Evolutionary conservation across 805 yeast species (phyloP).

Genomic region (Candida bentonensis): DNA sequence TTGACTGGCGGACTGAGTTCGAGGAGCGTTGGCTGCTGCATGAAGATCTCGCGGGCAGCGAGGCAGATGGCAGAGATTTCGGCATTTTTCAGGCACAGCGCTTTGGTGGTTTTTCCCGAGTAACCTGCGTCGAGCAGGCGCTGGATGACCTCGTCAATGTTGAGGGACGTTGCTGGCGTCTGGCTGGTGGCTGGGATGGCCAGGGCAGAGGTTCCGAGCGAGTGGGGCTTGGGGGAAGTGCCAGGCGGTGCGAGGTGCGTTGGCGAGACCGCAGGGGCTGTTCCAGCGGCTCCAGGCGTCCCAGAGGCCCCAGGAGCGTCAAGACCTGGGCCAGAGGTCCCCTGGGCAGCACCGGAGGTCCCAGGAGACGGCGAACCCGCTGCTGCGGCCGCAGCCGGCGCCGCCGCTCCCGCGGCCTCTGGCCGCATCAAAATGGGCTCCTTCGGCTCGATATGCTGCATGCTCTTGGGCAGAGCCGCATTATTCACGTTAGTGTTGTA

Average conservation of each 20-base stretch:
- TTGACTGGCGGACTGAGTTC: constrained; percentile 81
- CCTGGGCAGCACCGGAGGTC: background rate
- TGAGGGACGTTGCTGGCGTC: constrained; percentile 15
- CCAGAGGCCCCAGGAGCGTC: constrained; percentile 3
- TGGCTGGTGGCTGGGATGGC: constrained; percentile 5
- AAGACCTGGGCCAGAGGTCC: background rate
- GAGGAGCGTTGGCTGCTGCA: constrained; percentile 78
- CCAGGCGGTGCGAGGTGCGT: constrained; percentile 9
- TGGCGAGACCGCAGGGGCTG: constrained; percentile 4
- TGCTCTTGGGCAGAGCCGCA: constrained; percentile 42
- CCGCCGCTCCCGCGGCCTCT: background rate
- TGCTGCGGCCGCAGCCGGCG: background rate
- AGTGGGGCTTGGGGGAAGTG: constrained; percentile 5
- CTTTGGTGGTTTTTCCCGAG: constrained; percentile 80
- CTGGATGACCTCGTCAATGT: constrained; percentile 84
- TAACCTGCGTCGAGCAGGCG: constrained; percentile 90
- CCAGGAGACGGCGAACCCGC: background rate
- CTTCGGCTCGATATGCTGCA: constrained; percentile 58
- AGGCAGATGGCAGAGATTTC: constrained; percentile 82
- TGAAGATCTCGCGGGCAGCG: constrained; percentile 75
- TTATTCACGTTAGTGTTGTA: constrained; percentile 39
- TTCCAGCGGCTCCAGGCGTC: constrained; percentile 2
- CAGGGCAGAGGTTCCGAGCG: constrained; percentile 3
- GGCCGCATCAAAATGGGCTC: constrained; percentile 51
- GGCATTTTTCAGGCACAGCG: constrained; percentile 72